Base-by-base conservation (phyloP, 2,329 filamentous ascomycete species). In the Fusarium piperis region DNA sequence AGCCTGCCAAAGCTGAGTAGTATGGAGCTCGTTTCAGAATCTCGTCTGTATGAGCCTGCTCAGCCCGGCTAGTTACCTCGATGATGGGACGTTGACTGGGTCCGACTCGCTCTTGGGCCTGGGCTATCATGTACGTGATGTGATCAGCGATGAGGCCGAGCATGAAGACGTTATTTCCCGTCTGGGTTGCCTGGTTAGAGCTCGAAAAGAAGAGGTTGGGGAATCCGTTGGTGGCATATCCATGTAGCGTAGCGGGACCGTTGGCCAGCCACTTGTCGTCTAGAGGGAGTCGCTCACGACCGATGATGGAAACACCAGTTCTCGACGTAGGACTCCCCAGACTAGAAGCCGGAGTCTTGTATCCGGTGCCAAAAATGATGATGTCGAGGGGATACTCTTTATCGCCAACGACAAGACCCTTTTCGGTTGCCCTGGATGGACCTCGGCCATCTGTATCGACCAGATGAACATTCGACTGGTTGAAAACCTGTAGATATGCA, bases 401-500 rank as follows among this genome's bases (percentile, higher is more conserved):
- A 20, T 53, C 60, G 8, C 35, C 16, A 16, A 52, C 59, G 36
- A 55, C 23, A 18, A 62, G 33, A 2, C 59, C 59, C 12, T 30
- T 53, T 30, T 53, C 30, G 4, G 48, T 60, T 38, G 52, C 52
- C 4, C 11, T 26, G 16, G 58, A 30, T 6, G 56, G 30, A 13
- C 64, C 64, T 26, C 48, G 23, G 8, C 65, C 65, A 38, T 65
- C 44, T n/a, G 57, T 91, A 74, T 92, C 88, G 23, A 92, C 80
- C 0, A 92, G 84, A 11, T 84, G 82, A 5, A 92, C 89, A 70
- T 90, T 86, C 0, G 83, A 78, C 46, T 74, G 76, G 79, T 92
- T 92, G 84, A 91, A 92, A 0, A 84, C 72, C 6, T 82, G 75
- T 0, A 91, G 83, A 74, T 89, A 91, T 10, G 85, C 83, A 72